phyloP scores from a whole-genome alignment of 2,329 filamentous ascomycete species.

The Plenodomus tracheiphilus region DNA sequence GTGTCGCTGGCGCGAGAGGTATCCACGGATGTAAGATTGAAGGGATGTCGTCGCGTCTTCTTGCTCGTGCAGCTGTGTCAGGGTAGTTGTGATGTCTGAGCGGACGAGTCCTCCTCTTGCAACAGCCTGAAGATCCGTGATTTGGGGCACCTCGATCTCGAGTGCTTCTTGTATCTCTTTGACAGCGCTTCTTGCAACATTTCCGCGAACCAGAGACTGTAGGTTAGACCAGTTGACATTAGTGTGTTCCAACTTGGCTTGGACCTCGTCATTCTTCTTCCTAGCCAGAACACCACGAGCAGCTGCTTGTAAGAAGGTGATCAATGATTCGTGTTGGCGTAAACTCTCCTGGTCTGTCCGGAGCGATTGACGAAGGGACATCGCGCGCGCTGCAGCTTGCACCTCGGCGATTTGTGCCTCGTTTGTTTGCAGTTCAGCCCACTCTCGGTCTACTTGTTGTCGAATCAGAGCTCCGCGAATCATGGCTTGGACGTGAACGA shows the following conservation, averaged over 20 bases:
- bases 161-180: constrained; percentile 37
- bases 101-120: constrained; percentile 43
- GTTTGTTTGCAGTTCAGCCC: constrained; percentile 49
- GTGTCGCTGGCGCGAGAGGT: constrained; percentile 49
- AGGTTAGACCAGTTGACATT: constrained; percentile 48
- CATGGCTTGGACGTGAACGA: constrained; percentile 54
- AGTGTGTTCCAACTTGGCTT: constrained; percentile 47
- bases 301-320: constrained; percentile 65
- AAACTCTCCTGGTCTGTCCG: constrained; percentile 41
- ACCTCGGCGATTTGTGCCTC: constrained; percentile 50
- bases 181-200: constrained; percentile 34
- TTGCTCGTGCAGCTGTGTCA: constrained; percentile 49
- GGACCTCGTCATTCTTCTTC: constrained; percentile 44
- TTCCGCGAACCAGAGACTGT: constrained; percentile 52
- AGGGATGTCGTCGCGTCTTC: constrained; percentile 51
- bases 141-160: constrained; percentile 31
- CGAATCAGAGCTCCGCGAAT: constrained; percentile 70
- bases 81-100: constrained; percentile 34
- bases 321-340: constrained; percentile 44
- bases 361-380: constrained; percentile 44
- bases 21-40: constrained; percentile 58
- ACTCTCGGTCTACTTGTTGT: constrained; percentile 53
- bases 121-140: constrained; percentile 47
- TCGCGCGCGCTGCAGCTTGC: constrained; percentile 49
- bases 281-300: constrained; percentile 57